phyloP scores from a whole-genome alignment of 2,329 filamentous ascomycete genomes.

The Penicillium thymicola region DNA sequence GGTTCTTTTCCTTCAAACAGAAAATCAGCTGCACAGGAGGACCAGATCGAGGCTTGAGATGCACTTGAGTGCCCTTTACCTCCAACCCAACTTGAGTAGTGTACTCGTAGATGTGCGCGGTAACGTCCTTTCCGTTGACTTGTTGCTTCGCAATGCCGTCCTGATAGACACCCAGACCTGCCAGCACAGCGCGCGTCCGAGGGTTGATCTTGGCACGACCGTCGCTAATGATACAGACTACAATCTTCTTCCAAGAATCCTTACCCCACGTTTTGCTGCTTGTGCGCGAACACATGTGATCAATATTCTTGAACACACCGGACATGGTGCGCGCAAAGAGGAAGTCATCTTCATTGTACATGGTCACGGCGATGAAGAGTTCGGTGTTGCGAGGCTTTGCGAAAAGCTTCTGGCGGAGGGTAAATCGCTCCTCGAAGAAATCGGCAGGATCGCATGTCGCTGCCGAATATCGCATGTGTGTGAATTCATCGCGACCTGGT shows the following conservation, averaged over 20 bases:
- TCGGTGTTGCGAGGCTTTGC: constrained; percentile 90
- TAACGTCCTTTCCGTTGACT: constrained; percentile 94
- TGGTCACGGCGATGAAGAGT: constrained; percentile 92
- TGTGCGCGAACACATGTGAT: constrained; percentile 92
- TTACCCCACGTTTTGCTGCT: constrained; percentile 98
- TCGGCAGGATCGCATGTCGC: constrained; percentile 89
- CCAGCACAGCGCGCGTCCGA: constrained; percentile 81
- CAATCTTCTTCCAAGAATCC: constrained; percentile 99
- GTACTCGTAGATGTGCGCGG: constrained; percentile 90
- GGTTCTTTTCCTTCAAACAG: constrained; percentile 98
- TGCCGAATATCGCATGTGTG: constrained; percentile 82
- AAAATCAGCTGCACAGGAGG: constrained; percentile 96
- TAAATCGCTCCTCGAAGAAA: constrained; percentile 87
- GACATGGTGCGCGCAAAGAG: constrained; percentile 93
- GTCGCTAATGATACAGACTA: constrained; percentile 95
- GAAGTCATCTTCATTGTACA: constrained; percentile 99
- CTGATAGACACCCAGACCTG: constrained; percentile 94
- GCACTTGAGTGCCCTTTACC: constrained; percentile 85
- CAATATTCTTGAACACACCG: constrained; percentile 97
- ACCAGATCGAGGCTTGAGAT: constrained; percentile 73
- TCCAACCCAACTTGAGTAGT: constrained; percentile 64
- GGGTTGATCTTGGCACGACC: constrained; percentile 96
- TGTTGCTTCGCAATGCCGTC: constrained; percentile 98
- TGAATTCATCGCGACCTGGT: constrained; percentile 76
- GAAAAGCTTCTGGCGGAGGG: constrained; percentile 84